Conservation (phyloP, 495 filamentous ascomycete species). For the Sporormia fimetaria region DNA sequence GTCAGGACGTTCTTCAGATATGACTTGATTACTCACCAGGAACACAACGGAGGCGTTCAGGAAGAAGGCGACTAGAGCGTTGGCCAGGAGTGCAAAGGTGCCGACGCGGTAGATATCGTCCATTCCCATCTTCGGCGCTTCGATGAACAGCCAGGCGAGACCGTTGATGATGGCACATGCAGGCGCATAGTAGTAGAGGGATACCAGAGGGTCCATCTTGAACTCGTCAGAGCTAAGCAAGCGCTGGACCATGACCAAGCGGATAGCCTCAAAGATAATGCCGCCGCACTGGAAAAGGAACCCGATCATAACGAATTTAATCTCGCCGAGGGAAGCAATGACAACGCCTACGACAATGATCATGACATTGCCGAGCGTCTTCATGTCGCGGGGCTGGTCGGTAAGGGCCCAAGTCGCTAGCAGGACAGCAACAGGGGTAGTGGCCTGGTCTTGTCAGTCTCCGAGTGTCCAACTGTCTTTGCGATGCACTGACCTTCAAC, state of each 20-base stretch:
- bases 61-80: conserved; percentile 73
- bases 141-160: conserved; percentile 63
- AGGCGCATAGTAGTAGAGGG: conserved; percentile 92
- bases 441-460: conserved; percentile 46
- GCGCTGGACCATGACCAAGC: conserved; percentile 83
- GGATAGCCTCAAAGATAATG: conserved; percentile 80
- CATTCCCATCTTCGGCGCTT: conserved; percentile 60
- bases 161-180: conserved; percentile 87
- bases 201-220: conserved; percentile 97
- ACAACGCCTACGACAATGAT: conserved; percentile 83
- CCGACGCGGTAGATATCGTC: conserved; percentile 66
- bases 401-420: conserved; percentile 74
- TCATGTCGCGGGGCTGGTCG: conserved; percentile 63
- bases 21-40: conserved; percentile 50
- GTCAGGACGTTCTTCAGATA: conserved; percentile 3
- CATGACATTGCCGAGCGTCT: conserved; percentile 72
- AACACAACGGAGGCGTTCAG: conserved; percentile 92
- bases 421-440: conserved; percentile 80
- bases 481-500: conserved; percentile 57
- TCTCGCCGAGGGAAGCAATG: conserved; percentile 84
- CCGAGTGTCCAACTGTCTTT: not conserved
- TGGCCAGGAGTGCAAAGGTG: conserved; percentile 59
- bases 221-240: conserved; percentile 80
- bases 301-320: conserved; percentile 77
- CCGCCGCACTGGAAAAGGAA: conserved; percentile 79